Conservation (phyloP, 805 yeast genomes). For the Kazachstania psychrophila region DNA sequence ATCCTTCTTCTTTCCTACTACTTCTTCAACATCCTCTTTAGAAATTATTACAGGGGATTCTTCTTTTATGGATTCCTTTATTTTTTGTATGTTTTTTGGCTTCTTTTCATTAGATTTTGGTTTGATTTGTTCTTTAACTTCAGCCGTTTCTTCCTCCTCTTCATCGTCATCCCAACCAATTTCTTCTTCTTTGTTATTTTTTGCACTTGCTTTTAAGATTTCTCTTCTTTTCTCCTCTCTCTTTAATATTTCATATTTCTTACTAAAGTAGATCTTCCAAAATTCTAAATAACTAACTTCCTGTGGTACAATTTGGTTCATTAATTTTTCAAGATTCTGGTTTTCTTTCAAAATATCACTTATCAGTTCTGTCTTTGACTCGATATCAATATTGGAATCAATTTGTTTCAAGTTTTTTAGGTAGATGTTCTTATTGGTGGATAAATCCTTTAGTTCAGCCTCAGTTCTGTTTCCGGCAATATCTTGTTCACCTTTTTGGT, state of each 20-base stretch:
- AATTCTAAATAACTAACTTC: slow-evolving; percentile 49
- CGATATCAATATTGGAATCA: slow-evolving; percentile 32
- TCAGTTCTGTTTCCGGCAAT: slow-evolving; percentile 49
- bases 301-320: slow-evolving; percentile 60
- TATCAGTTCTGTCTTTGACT: slow-evolving; percentile 43
- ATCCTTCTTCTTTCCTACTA: neutral
- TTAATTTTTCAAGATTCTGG: slow-evolving; percentile 44
- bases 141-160: slow-evolving; percentile 11
- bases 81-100: neutral
- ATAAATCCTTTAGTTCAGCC: slow-evolving; percentile 49
- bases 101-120: too few relatives aligned
- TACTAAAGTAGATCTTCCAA: slow-evolving; percentile 65
- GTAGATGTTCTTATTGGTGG: slow-evolving; percentile 41
- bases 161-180: slow-evolving; percentile 33
- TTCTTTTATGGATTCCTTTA: too few relatives aligned
- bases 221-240: slow-evolving; percentile 61
- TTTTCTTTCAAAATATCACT: slow-evolving; percentile 39
- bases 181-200: slow-evolving; percentile 32
- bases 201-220: slow-evolving; percentile 37
- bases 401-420: slow-evolving; percentile 17
- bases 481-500: slow-evolving; percentile 5
- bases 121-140: slow-evolving; percentile 7
- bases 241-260: slow-evolving; percentile 43
- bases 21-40: neutral
- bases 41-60: slow-evolving; percentile 12